Evolutionary conservation across 495 filamentous ascomycete genomes (phyloP), one percentile per base, ranked within the genome.

Genomic region (Talaromyces adpressus): DNA sequence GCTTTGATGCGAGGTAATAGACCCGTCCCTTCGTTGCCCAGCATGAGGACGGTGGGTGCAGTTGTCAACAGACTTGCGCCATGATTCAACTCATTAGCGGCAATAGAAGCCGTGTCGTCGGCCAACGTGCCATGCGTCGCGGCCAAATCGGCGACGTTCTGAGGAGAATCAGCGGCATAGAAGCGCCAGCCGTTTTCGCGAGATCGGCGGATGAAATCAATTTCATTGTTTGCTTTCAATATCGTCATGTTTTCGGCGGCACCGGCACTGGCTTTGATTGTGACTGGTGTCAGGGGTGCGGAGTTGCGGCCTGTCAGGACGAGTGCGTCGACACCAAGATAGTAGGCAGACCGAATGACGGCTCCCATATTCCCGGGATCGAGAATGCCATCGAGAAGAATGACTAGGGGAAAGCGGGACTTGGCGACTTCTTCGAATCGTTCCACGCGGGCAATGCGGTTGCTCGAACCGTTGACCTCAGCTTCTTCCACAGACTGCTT

Each of bases 301-400:
- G 87, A 90, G 68, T 84, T 82, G 52, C 81, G 79, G 30, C 82
- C 82, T 6, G 89, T 87, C 62, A 91, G 84, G 8, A 83, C 81
- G 52, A 95, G 76, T 6, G 89, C 91, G 63, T 91, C 87, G 14
- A 89, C 87, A 41, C 94, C 94, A 3, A 97, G 82, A 73, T 91
- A 98, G 68, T 89, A 87, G 4, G 91, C 90, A 22, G 90, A 88
- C 22, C 94, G 89, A 34, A 97, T 79, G 62, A 97, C 96, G 3
- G 87, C 89, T 29, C 94, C 94, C 3, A 97, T 77, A 71, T 98
- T 98, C 1, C 91, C 92, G 2, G 91, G 86, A 73, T 98, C 93
- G 8, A 90, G 73, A 53, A 98, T 86, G n/a, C 87, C 85, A 66
- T 98, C 91, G 11, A 97, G 77, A 36, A 96, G 77, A 12, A 98